Percentiles rank a stretch among this genome's conserved stretches.
These are phyloP conservation scores for Neocatenulostroma microsporum DNA, from an alignment of 2,329 filamentous ascomycete species.

Conservation along the genomic window DNA sequence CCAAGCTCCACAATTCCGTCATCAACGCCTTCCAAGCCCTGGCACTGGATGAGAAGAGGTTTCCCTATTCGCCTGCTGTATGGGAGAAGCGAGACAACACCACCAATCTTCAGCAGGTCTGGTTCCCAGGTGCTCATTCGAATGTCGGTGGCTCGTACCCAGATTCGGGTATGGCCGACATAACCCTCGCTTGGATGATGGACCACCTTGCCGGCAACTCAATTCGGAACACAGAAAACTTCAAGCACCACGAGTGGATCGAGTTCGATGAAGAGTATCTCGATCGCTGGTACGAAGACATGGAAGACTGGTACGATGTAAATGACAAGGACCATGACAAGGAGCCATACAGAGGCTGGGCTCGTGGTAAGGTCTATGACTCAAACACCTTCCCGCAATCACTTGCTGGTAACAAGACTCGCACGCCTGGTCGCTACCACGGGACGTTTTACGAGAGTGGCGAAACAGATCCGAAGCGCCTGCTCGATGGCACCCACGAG, in stretches of 20 bases:
- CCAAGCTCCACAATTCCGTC: constrained; percentile 30
- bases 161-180: constrained; percentile 29
- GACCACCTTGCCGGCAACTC: constrained; percentile 28
- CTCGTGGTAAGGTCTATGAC: constrained; percentile 28
- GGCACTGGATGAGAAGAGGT: constrained; percentile 47
- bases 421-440: constrained; percentile 26
- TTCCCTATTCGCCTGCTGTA: constrained; percentile 45
- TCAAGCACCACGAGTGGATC: constrained; percentile 27
- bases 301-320: constrained; percentile 15
- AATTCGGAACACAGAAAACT: constrained; percentile 15
- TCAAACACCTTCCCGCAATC: constrained; percentile 28
- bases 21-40: constrained; percentile 51
- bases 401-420: constrained; percentile 21
- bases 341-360: constrained; percentile 23
- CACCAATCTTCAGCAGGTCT: constrained; percentile 43
- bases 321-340: constrained; percentile 15
- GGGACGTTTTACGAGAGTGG: constrained; percentile 24
- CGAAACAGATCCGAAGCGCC: constrained; percentile 11
- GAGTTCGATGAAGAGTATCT: constrained; percentile 30
- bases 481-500: constrained; percentile 27
- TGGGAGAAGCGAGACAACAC: constrained; percentile 33
- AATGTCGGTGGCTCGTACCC: constrained; percentile 44
- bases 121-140: constrained; percentile 49
- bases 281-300: constrained; percentile 21
- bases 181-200: constrained; percentile 39